phyloP scores from a whole-genome alignment of 2,329 filamentous ascomycete genomes.

The Colletotrichum falcatum region DNA sequence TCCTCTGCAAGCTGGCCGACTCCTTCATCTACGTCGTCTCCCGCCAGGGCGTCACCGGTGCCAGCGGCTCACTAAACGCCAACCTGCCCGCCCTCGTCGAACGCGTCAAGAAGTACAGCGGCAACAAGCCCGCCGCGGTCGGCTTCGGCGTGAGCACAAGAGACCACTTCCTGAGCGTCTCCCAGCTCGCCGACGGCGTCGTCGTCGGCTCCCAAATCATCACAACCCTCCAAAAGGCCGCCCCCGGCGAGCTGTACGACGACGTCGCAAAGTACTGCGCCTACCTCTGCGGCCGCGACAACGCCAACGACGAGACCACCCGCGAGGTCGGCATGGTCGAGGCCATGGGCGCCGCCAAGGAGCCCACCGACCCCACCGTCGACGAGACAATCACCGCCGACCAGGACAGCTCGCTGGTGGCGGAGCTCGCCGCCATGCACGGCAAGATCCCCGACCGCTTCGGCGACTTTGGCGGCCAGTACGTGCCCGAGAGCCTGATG shows the following conservation, averaged over 20 bases:
- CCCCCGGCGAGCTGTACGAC: constrained; percentile 73
- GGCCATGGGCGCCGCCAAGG: constrained; percentile 70
- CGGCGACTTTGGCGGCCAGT: constrained; percentile 96
- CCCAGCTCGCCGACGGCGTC: constrained; percentile 88
- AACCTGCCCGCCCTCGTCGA: constrained; percentile 84
- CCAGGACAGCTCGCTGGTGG: constrained; percentile 73
- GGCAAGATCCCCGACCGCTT: constrained; percentile 86
- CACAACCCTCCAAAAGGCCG: constrained; percentile 78
- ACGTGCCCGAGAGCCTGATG: constrained; percentile 97
- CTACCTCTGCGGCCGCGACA: constrained; percentile 66
- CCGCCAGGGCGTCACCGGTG: constrained; percentile 95
- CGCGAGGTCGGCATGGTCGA: constrained; percentile 79
- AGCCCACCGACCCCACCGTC: constrained; percentile 73
- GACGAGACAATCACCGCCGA: constrained; percentile 72
- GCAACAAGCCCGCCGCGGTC: constrained; percentile 89
- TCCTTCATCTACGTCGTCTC: constrained; percentile 99
- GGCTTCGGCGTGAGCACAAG: constrained; percentile 96
- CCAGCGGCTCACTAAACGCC: constrained; percentile 83
- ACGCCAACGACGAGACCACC: constrained; percentile 56
- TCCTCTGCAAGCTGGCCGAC: constrained; percentile 95
- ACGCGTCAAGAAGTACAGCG: constrained; percentile 92
- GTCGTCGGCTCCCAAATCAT: constrained; percentile 98
- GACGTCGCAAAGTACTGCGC: constrained; percentile 90
- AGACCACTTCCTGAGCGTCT: constrained; percentile 91
- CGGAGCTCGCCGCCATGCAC: constrained; percentile 87